Evolutionary conservation across 2,329 filamentous ascomycete species (phyloP), one percentile per base, ranked within the genome.

Genomic region (Botrytis medusae): DNA sequence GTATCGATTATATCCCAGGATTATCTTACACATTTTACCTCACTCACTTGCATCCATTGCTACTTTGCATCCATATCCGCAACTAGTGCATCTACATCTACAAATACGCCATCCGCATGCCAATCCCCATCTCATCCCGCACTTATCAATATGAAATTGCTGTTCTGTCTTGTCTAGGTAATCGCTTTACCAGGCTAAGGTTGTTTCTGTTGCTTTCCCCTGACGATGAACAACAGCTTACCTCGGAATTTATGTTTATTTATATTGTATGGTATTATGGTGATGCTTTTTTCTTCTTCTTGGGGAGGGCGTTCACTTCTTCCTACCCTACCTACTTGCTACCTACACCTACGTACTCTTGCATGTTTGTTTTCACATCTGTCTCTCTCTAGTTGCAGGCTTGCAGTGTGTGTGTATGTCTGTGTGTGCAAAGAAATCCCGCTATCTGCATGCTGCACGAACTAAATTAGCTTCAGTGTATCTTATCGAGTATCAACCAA

Each of bases 401-500:
- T 60, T 61, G 59, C 25, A n/a, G 25, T 14, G 48, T 54, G 42
- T 46, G 42, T 34, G 63, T 68, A 9, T 4, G 46, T 29, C 29
- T 48, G 42, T 67, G 46, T n/a, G 64, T 69, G 25, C 37, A 70
- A 61, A 61, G 68, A 70, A 61, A 70, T 44, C 68, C 54, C 68
- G 40, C 68, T 70, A 70, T 61, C 54, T 70, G 68, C 57, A 70
- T 69, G 57, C 68, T 70, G 68, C 68, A 70, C 68, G 57, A 61
- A 48, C 68, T 70, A 70, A 70, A 61, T 46, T 70, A 62, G 37
- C 22, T 70, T 12, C 42, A 48, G 37, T 70, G 40, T 70, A 70
- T 70, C 68, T 70, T 48, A 70, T 70, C 68, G 68, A 70, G 68
- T 70, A 61, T 61, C 2, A 37, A 29, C 68, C 68, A 70, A 70